Base-by-base conservation (phyloP, 768 basidiomycete genomes). In the Paxillus rubicundulus region DNA sequence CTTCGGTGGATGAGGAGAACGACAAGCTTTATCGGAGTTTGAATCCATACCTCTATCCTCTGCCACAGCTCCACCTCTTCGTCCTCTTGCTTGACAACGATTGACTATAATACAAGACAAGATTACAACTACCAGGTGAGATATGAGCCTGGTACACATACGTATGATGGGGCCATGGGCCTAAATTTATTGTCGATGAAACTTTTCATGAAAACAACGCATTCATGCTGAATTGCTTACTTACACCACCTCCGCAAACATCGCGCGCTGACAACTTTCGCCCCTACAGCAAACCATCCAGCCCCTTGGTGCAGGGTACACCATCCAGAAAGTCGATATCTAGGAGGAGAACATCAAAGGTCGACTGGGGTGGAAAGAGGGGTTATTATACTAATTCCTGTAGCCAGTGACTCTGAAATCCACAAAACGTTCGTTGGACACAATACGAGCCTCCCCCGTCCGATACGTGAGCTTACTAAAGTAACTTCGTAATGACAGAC, bases 171-270 rank as follows among this genome's bases (percentile, higher is more conserved):
- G 67, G 74, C 72, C 60, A 57, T 57, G 58, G 61, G 70, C 73
- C 71, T 58, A 61, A 77, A 86, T 87, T 85, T 87, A 85, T 87
- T 87, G 84, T 87, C 83, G 71, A 74, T 82, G 83, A 84, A 69
- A 24, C 9, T 58, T 56, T 50, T 47, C 57, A 66, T 84, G 84
- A 85, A 80, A 72, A 68, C 74, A 82, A 71, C 44, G 71, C 43
- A 54, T 62, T 68, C 68, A 72, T 60, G 56, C 79, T 84, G 83
- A 84, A 49, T 50, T 54, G 44, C 49, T 36, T 42, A 52, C 52
- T 24, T 52, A 3, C 1, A 18, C 24, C 6, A 20, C 50, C 21
- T 24, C 18, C 53, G 16, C 3, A 21, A 41, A 18, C 12, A 36
- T 34, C n/a, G 41, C n/a, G 41, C 36, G 49, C 54, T 65, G 53